phyloP scores from a whole-genome alignment of 805 yeast genomes.

The Kluyveromyces wickerhamii region DNA sequence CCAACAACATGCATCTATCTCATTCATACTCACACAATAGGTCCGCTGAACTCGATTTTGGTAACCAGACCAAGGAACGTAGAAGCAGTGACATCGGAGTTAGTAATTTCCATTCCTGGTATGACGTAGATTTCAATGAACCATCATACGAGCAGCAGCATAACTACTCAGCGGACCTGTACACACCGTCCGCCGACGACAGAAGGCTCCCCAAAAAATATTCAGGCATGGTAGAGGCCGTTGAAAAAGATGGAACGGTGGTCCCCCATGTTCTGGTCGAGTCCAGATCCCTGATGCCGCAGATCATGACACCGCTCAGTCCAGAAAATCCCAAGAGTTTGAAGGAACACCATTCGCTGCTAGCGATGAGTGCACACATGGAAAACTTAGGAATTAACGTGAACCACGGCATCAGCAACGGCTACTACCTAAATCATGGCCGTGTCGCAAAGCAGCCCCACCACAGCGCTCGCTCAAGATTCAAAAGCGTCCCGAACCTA shows the following conservation, averaged over 20 bases:
- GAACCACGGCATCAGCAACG: too few species aligned
- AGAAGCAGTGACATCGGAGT: not conserved
- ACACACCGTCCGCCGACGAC: not conserved
- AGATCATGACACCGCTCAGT: conserved; percentile 1
- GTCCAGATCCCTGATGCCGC: not conserved
- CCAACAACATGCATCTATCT: not conserved
- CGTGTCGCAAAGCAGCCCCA: too few species aligned
- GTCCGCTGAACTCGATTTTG: not conserved
- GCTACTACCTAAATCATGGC: too few species aligned
- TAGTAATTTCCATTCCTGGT: not conserved
- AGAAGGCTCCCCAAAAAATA: not conserved
- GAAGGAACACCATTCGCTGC: not conserved
- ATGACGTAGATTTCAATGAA: not conserved
- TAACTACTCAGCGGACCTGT: not conserved
- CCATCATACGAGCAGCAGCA: not conserved
- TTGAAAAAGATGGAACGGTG: conserved; percentile 1
- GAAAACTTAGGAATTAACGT: too few species aligned
- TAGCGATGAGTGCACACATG: not conserved
- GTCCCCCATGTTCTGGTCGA: conserved; percentile 1
- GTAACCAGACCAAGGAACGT: not conserved
- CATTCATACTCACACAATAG: not conserved
- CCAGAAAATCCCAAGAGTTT: conserved; percentile 2
- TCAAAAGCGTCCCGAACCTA: too few species aligned
- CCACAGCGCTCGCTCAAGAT: too few species aligned
- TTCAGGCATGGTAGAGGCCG: not conserved